phyloP scores from a whole-genome alignment of 2,329 filamentous ascomycete genomes.

The Apiospora pterosperma region DNA sequence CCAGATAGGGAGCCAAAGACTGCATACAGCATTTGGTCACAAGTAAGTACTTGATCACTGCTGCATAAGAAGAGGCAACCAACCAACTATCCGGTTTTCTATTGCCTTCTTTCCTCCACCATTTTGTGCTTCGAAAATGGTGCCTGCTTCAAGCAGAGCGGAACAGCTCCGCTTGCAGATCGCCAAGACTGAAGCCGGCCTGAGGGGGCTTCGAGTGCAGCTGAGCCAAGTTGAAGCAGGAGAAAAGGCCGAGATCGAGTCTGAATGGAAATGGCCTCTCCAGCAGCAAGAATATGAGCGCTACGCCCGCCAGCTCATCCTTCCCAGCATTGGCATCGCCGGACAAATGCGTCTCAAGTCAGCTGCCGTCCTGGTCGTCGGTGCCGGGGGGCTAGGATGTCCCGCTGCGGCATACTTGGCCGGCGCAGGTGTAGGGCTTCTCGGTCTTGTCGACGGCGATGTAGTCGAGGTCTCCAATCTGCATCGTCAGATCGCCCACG shows the following conservation, averaged over 20 bases:
- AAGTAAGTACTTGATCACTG: too few relatives aligned
- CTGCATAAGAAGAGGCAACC: too few relatives aligned
- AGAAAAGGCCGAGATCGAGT: conserved; percentile 4
- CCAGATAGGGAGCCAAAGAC: too few relatives aligned
- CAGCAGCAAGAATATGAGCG: conserved; percentile 71
- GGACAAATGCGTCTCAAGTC: conserved; percentile 73
- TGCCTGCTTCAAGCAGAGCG: conserved; percentile 14
- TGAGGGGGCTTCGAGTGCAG: conserved; percentile 41
- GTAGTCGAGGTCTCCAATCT: conserved; percentile 85
- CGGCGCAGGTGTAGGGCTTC: conserved; percentile 77
- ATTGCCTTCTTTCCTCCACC: background rate
- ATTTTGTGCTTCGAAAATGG: conserved; percentile 26
- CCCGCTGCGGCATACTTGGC: conserved; percentile 91
- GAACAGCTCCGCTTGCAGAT: conserved; percentile 43
- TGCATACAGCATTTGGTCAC: too few relatives aligned
- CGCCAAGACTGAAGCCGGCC: conserved; percentile 41
- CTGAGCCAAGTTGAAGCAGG: conserved; percentile 38
- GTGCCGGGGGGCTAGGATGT: conserved; percentile 85
- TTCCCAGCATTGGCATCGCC: conserved; percentile 74
- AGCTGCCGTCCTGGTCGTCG: conserved; percentile 74
- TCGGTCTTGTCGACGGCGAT: conserved; percentile 87
- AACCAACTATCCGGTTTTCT: too few relatives aligned
- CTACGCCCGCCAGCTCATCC: conserved; percentile 88
- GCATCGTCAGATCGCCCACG: conserved; percentile 86
- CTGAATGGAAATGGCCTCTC: conserved; percentile 63